Conservation (phyloP, 2,329 filamentous ascomycete species). For the Pyrenochaeta sp. region DNA sequence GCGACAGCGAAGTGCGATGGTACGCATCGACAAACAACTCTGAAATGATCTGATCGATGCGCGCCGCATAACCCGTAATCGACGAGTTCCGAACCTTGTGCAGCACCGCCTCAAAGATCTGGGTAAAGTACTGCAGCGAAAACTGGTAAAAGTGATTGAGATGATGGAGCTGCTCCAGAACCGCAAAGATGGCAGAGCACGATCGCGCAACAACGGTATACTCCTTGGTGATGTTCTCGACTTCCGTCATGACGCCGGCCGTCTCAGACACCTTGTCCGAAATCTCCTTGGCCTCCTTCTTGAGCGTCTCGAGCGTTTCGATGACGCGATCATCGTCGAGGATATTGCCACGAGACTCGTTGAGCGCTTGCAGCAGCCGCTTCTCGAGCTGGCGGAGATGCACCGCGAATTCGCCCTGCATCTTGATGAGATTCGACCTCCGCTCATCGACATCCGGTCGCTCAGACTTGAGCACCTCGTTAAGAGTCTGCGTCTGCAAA, state of each 20-base stretch:
- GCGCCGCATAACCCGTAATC: slow-evolving; percentile 76
- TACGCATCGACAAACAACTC: slow-evolving; percentile 92
- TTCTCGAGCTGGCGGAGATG: slow-evolving; percentile 96
- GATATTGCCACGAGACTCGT: slow-evolving; percentile 97
- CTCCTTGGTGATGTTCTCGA: slow-evolving; percentile 92
- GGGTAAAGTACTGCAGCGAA: slow-evolving; percentile 95
- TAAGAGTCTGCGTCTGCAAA: slow-evolving; percentile 95
- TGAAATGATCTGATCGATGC: slow-evolving; percentile 88
- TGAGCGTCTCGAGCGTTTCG: slow-evolving; percentile 94
- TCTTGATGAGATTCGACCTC: slow-evolving; percentile 95
- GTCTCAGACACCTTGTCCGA: slow-evolving; percentile 96
- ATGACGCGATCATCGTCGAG: slow-evolving; percentile 98
- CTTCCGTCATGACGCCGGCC: slow-evolving; percentile 96
- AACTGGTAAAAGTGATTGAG: slow-evolving; percentile 99
- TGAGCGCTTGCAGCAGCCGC: slow-evolving; percentile 89
- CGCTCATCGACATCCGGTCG: slow-evolving; percentile 96
- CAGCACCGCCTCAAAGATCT: slow-evolving; percentile 95
- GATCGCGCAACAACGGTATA: slow-evolving; percentile 93
- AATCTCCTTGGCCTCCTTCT: slow-evolving; percentile 96
- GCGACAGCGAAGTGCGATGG: slow-evolving; percentile 88
- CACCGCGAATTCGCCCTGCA: slow-evolving; percentile 99
- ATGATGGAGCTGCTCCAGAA: slow-evolving; percentile 95
- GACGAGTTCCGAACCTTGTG: slow-evolving; percentile 78
- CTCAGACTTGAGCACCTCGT: slow-evolving; percentile 96
- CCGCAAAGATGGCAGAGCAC: slow-evolving; percentile 96